phyloP scores from a whole-genome alignment of 2,329 filamentous ascomycete species.

The Apiospora koreana region DNA sequence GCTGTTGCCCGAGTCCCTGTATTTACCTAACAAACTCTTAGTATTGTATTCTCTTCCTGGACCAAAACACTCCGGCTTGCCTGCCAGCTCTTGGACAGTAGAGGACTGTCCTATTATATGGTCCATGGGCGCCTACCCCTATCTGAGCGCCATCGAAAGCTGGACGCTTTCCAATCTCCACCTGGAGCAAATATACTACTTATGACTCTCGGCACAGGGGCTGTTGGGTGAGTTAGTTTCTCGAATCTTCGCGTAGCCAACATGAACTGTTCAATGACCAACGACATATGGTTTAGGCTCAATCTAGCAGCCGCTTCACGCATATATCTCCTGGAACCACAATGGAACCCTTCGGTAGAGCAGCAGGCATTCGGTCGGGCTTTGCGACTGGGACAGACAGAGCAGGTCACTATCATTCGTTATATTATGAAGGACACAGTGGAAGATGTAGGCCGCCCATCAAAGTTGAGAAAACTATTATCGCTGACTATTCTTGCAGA shows the following conservation, averaged over 20 bases:
- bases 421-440: constrained; percentile 14
- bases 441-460: neutral
- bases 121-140: neutral
- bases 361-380: constrained; percentile 10
- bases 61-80: constrained; percentile 2
- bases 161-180: neutral
- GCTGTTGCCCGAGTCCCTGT: no score
- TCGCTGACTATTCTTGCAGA: neutral
- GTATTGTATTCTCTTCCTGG: constrained; percentile 4
- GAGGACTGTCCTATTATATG: neutral
- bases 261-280: no score
- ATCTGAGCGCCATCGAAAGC: neutral
- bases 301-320: constrained; percentile 9
- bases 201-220: constrained; percentile 11
- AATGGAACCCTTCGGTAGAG: constrained; percentile 17
- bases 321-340: constrained; percentile 13
- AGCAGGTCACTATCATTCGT: constrained; percentile 5
- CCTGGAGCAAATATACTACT: neutral
- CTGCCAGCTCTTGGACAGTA: neutral
- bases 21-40: neutral
- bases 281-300: neutral
- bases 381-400: constrained; percentile 11
- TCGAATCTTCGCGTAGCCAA: no score
- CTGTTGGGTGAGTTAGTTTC: constrained; percentile 14
- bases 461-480: neutral